Conservation (phyloP, 192 early-diverging fungal genomes). For the Backusella tuberculispora region DNA sequence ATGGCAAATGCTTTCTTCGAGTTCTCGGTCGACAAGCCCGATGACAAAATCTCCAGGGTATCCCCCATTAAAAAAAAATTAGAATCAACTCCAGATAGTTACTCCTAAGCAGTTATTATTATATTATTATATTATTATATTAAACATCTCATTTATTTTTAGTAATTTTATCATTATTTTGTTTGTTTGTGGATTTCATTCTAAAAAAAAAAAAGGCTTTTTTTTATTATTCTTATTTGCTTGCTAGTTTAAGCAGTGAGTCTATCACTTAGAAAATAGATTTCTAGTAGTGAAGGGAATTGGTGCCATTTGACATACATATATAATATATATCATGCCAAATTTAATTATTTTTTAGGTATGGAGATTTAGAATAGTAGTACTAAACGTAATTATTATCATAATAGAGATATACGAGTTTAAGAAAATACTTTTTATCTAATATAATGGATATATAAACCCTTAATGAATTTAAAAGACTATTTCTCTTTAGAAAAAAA, state of each 20-base stretch:
- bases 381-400: too few relatives aligned
- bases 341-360: too few relatives aligned
- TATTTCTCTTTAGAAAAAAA: not conserved
- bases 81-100: slow-evolving; percentile 11
- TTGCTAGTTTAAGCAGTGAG: too few relatives aligned
- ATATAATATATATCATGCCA: too few relatives aligned
- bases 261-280: too few relatives aligned
- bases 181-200: not conserved
- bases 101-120: slow-evolving; percentile 3
- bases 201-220: not conserved
- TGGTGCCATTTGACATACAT: too few relatives aligned
- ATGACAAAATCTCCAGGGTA: slow-evolving; percentile 7
- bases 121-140: not conserved
- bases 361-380: too few relatives aligned
- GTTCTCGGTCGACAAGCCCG: slow-evolving; percentile 12
- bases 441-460: not conserved
- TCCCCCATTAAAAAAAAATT: slow-evolving; percentile 17
- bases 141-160: not conserved
- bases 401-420: too few relatives aligned
- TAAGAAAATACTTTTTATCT: too few relatives aligned
- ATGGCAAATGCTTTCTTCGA: slow-evolving; percentile 23
- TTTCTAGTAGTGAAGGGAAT: too few relatives aligned
- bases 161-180: not conserved
- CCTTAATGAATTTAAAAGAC: not conserved
- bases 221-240: not conserved